Conservation (phyloP, 2,329 filamentous ascomycete genomes). For the Torrubiellomyces zombiae region DNA sequence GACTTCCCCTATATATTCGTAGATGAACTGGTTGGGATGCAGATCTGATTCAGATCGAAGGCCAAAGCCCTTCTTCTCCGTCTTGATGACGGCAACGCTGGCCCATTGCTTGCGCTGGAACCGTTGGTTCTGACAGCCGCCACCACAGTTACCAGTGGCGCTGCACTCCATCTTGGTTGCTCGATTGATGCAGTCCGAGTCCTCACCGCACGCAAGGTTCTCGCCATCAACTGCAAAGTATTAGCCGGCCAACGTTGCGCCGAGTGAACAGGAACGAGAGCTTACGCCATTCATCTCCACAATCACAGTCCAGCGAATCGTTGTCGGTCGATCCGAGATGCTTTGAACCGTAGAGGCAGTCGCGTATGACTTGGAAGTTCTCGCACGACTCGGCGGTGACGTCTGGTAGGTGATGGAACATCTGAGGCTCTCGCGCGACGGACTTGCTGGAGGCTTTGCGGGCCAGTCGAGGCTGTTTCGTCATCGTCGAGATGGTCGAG, state of each 20-base stretch:
- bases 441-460: conserved; percentile 57
- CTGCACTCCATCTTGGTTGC: conserved; percentile 94
- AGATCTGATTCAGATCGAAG: conserved; percentile 68
- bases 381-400: conserved; percentile 58
- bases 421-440: conserved; percentile 39
- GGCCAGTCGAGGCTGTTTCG: conserved; percentile 51
- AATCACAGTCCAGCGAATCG: conserved; percentile 86
- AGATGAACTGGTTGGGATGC: conserved; percentile 78
- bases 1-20: conserved; percentile 96
- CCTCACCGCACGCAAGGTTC: conserved; percentile 84
- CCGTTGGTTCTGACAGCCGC: conserved; percentile 81
- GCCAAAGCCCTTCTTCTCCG: conserved; percentile 93
- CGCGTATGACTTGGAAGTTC: conserved; percentile 64
- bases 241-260: conserved; percentile 7
- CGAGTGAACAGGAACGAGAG: conserved; percentile 8
- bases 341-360: conserved; percentile 85
- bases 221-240: conserved; percentile 32
- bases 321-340: conserved; percentile 82
- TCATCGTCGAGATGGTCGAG: too few species aligned
- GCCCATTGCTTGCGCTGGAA: conserved; percentile 86
- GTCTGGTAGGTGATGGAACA: conserved; percentile 64
- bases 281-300: conserved; percentile 88
- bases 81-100: conserved; percentile 86
- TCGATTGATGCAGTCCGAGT: conserved; percentile 97
- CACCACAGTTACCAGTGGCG: conserved; percentile 67